A percentile compares a stretch with the other conserved stretches of the same genome.
Conservation (phyloP, 2,329 filamentous ascomycete genomes). For the Cryoendolithus antarcticus region DNA sequence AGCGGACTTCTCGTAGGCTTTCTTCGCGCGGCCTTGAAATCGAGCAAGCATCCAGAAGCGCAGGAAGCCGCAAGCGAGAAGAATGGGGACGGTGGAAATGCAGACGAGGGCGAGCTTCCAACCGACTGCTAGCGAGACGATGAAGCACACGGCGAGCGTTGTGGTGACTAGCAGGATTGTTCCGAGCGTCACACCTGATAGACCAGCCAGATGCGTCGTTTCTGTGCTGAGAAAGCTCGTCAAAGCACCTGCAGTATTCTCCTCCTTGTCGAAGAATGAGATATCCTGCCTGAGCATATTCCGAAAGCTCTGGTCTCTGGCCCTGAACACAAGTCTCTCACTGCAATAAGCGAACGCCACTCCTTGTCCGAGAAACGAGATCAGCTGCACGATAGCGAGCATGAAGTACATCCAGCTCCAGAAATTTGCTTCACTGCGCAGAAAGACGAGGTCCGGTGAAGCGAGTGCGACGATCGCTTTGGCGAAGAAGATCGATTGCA, state of each 20-base stretch:
- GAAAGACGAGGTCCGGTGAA: slow-evolving; percentile 37
- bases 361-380: slow-evolving; percentile 58
- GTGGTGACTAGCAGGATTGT: slow-evolving; percentile 71
- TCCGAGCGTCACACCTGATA: slow-evolving; percentile 77
- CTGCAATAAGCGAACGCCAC: slow-evolving; percentile 71
- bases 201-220: slow-evolving; percentile 75
- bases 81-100: slow-evolving; percentile 62
- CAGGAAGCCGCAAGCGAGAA: slow-evolving; percentile 73
- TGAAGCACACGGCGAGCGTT: slow-evolving; percentile 63
- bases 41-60: slow-evolving; percentile 73
- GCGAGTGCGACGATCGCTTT: slow-evolving; percentile 70
- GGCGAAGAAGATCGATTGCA: slow-evolving; percentile 70
- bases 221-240: slow-evolving; percentile 83
- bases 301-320: slow-evolving; percentile 71
- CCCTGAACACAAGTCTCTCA: slow-evolving; percentile 72
- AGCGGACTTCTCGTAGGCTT: slow-evolving; percentile 67
- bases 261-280: slow-evolving; percentile 76
- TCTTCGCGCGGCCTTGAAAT: slow-evolving; percentile 68
- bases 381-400: slow-evolving; percentile 60
- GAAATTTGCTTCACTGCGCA: slow-evolving; percentile 64
- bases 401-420: slow-evolving; percentile 86
- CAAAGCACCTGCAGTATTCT: slow-evolving; percentile 78
- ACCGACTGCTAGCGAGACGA: slow-evolving; percentile 59
- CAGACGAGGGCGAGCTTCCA: slow-evolving; percentile 85
- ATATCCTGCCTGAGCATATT: slow-evolving; percentile 88